Conservation (phyloP, 1,284 basidiomycete genomes). For the Cutaneotrichosporon cyanovorans region DNA sequence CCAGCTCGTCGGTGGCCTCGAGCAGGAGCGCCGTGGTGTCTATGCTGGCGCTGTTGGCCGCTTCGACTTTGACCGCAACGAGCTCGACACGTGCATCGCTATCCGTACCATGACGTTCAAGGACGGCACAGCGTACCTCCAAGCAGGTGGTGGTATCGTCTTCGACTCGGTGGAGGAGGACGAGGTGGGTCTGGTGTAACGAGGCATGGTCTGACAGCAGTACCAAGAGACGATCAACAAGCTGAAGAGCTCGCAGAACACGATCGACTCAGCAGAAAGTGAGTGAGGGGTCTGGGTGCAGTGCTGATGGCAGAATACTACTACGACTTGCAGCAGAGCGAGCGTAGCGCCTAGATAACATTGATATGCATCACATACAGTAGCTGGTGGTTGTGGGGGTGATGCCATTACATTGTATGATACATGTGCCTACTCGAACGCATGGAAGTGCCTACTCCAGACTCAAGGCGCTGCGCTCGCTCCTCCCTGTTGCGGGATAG, state of each 20-base stretch:
- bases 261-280: neutral
- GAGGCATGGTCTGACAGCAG: neutral
- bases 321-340: neutral
- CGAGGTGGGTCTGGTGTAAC: conserved; percentile 48
- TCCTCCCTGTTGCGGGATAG: conserved; percentile 53
- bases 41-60: conserved; percentile 97
- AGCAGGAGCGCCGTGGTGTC: conserved; percentile 83
- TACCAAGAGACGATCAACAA: neutral
- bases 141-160: conserved; percentile 91
- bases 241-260: neutral
- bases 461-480: conserved; percentile 32
- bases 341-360: neutral
- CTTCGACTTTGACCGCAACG: conserved; percentile 89
- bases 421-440: neutral
- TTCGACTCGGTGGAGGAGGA: conserved; percentile 96
- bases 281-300: neutral
- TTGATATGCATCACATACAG: neutral
- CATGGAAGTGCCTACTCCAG: no score
- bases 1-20: conserved; percentile 80
- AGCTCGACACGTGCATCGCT: conserved; percentile 98
- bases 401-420: no score
- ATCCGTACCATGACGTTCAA: conserved; percentile 98
- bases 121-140: conserved; percentile 82
- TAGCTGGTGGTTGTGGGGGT: neutral
- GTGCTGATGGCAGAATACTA: neutral